A percentile compares a stretch with the other conserved stretches of the same genome.
phyloP scores from a whole-genome alignment of 2,329 filamentous ascomycete genomes.

The Apiospora saccharicola region DNA sequence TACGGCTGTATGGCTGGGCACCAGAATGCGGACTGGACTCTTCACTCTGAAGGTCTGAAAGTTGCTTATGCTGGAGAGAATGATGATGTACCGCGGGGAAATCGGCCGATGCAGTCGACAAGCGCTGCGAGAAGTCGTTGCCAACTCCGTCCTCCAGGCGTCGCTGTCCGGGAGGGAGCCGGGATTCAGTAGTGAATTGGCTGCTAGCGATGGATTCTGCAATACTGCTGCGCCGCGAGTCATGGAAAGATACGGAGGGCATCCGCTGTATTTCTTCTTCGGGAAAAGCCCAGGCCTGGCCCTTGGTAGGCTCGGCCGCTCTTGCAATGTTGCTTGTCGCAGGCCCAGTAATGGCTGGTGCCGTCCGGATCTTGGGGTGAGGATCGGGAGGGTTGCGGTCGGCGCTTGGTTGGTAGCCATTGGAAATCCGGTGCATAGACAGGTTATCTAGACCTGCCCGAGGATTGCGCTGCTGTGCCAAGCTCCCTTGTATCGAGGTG shows the following conservation, averaged over 20 bases:
- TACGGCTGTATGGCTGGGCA: conserved; percentile 80
- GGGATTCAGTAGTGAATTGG: conserved; percentile 78
- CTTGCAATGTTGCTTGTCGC: conserved; percentile 70
- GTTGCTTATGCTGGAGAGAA: conserved; percentile 75
- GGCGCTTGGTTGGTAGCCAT: conserved; percentile 67
- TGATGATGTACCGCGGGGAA: conserved; percentile 74
- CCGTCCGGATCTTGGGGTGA: conserved; percentile 65
- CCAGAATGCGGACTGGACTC: conserved; percentile 60
- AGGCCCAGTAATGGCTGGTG: conserved; percentile 78
- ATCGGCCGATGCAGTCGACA: conserved; percentile 60
- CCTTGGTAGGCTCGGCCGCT: conserved; percentile 81
- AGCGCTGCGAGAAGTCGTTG: conserved; percentile 51
- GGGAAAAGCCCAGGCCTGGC: conserved; percentile 85
- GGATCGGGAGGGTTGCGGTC: conserved; percentile 64
- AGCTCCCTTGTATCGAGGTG: conserved; percentile 74
- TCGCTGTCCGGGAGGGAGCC: conserved; percentile 74
- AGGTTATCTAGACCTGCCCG: conserved; percentile 59
- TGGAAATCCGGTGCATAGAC: conserved; percentile 67
- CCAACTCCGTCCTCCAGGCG: conserved; percentile 68
- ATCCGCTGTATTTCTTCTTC: conserved; percentile 69
- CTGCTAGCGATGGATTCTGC: conserved; percentile 82
- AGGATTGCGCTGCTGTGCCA: conserved; percentile 72
- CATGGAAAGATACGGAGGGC: conserved; percentile 42
- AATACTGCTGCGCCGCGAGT: conserved; percentile 77
- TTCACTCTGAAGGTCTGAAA: conserved; percentile 71